Evolutionary conservation across 169 alveolate genomes (phyloP).

Genomic region (Plasmodium vivax): DNA sequence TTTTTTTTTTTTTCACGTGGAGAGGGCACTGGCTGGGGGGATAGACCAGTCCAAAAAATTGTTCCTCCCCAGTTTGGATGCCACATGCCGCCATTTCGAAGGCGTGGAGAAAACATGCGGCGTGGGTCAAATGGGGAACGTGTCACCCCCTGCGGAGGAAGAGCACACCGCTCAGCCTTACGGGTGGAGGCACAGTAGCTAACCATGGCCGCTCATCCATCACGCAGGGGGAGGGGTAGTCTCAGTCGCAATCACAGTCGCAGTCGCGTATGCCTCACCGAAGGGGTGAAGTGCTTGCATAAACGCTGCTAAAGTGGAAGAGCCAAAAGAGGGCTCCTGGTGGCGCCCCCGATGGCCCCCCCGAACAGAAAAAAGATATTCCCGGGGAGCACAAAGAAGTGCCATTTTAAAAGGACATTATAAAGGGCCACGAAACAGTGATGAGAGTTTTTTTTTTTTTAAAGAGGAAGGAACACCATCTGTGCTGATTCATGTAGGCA

Average conservation of each 20-base stretch:
- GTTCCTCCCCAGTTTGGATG: neutral
- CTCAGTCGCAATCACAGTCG: too few species aligned
- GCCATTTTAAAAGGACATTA: neutral
- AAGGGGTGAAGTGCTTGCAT: neutral
- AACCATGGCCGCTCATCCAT: neutral
- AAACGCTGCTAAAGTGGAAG: neutral
- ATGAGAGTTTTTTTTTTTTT: neutral
- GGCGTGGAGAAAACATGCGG: neutral
- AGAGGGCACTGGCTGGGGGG: neutral
- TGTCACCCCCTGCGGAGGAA: neutral
- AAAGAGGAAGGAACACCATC: neutral
- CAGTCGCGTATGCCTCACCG: neutral
- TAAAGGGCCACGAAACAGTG: neutral
- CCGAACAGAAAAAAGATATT: neutral
- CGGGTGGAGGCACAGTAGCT: neutral
- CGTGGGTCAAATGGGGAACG: neutral
- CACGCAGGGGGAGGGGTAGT: too few species aligned
- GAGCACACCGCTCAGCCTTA: too few species aligned
- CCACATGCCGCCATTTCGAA: neutral
- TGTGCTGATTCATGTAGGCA: neutral
- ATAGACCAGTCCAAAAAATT: neutral
- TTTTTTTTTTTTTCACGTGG: neutral
- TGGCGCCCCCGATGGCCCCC: neutral
- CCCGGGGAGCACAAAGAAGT: neutral
- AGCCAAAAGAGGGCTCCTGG: too few species aligned